These are phyloP conservation scores for Suillus lakei DNA, from an alignment of 768 basidiomycete genomes.

Conservation along the genomic window DNA sequence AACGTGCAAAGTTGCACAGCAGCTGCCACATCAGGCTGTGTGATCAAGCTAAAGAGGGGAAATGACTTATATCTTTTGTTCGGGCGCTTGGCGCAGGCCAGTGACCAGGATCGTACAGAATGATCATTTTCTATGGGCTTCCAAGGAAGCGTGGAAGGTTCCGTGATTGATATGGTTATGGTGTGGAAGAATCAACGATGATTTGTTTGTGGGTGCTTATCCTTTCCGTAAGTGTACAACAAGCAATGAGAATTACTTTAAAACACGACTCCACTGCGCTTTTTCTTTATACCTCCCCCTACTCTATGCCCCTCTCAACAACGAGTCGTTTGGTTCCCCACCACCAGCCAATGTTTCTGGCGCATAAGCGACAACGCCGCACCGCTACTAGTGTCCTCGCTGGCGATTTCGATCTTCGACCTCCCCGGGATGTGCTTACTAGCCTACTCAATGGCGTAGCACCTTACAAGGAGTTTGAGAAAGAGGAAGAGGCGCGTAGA, in stretches of 20 bases:
- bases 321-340: constrained; percentile 29
- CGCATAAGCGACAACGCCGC: constrained; percentile 50
- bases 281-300: constrained; percentile 22
- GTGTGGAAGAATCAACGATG: constrained; percentile 31
- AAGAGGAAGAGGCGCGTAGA: constrained; percentile 59
- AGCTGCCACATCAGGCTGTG: constrained; percentile 12
- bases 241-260: constrained; percentile 36
- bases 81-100: not conserved
- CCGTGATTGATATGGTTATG: constrained; percentile 21
- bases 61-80: not conserved
- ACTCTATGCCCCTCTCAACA: constrained; percentile 12
- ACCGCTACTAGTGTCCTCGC: constrained; percentile 79
- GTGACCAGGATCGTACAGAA: not conserved
- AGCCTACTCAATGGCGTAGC: constrained; percentile 78
- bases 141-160: constrained; percentile 15
- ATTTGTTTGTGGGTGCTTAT: constrained; percentile 42
- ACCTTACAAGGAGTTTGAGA: constrained; percentile 66
- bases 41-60: not conserved
- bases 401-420: constrained; percentile 71
- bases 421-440: constrained; percentile 76
- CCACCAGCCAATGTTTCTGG: constrained; percentile 18
- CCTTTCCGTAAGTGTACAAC: constrained; percentile 41
- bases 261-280: constrained; percentile 39
- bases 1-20: constrained; percentile 9
- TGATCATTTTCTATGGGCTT: constrained; percentile 12